Evolutionary conservation across 768 basidiomycete species (phyloP).

Genomic region (Collybia sp.): DNA sequence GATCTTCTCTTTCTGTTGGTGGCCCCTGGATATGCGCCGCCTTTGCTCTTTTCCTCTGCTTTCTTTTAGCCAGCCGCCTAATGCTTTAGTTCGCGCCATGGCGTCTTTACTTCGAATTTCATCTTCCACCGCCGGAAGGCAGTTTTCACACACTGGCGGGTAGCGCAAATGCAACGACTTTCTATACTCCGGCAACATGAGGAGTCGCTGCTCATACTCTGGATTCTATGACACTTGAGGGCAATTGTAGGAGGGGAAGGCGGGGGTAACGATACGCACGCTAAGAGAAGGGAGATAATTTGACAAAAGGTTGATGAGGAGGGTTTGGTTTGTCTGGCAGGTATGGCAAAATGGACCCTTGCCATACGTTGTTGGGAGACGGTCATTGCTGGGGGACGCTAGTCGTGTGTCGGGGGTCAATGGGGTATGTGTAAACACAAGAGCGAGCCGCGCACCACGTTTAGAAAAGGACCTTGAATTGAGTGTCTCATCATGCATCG

Average conservation of each 20-base stretch:
- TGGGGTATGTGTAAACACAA: not conserved
- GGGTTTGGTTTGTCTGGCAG: constrained; percentile 90
- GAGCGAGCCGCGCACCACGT: constrained; percentile 46
- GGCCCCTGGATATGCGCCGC: constrained; percentile 38
- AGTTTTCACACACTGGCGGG: constrained; percentile 78
- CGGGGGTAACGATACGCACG: constrained; percentile 37
- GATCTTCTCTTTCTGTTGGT: constrained; percentile 36
- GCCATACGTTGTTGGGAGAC: constrained; percentile 57
- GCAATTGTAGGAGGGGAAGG: constrained; percentile 4
- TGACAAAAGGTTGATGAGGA: constrained; percentile 80
- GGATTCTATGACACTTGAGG: constrained; percentile 49
- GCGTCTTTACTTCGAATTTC: constrained; percentile 74
- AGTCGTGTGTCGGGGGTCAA: not conserved
- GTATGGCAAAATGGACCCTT: constrained; percentile 75
- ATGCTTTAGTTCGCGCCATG: constrained; percentile 75
- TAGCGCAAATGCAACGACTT: constrained; percentile 76
- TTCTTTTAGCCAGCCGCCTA: constrained; percentile 65
- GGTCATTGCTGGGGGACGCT: constrained; percentile 71
- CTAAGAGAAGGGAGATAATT: constrained; percentile 82
- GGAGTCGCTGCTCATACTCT: constrained; percentile 59
- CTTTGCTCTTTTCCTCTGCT: constrained; percentile 63
- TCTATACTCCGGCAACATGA: constrained; percentile 65
- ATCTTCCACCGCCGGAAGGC: constrained; percentile 77
- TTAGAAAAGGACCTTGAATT: constrained; percentile 68
- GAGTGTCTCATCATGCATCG: constrained; percentile 78